A percentile compares a stretch with the other conserved stretches of the same genome.
Evolutionary conservation across 2,329 filamentous ascomycete genomes (phyloP).

Genomic region (Fusarium neocosmosporiellum): DNA sequence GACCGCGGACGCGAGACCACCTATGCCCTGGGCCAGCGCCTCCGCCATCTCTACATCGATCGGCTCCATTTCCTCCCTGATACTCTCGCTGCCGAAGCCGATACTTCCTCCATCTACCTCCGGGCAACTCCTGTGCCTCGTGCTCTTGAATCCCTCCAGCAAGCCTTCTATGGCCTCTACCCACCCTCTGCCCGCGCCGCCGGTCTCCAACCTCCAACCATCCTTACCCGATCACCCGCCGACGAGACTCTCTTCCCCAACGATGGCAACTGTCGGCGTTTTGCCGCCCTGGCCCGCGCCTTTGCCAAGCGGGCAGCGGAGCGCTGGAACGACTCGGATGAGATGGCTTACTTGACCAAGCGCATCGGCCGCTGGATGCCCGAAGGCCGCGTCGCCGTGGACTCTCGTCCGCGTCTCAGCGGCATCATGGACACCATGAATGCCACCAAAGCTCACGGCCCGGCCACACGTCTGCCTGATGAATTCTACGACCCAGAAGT

Average conservation of each 20-base stretch:
- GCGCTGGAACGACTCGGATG: constrained; percentile 79
- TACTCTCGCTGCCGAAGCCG: constrained; percentile 63
- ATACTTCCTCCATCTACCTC: constrained; percentile 73
- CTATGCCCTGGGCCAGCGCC: constrained; percentile 72
- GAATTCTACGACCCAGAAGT: constrained; percentile 88
- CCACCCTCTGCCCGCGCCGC: constrained; percentile 61
- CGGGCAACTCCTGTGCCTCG: constrained; percentile 80
- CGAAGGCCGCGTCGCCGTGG: constrained; percentile 78
- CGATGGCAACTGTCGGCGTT: constrained; percentile 77
- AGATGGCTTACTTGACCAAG: constrained; percentile 86
- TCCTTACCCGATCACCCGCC: constrained; percentile 70
- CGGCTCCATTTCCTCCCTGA: constrained; percentile 77
- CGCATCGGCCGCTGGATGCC: constrained; percentile 90
- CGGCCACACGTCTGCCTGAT: constrained; percentile 79
- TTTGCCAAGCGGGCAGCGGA: constrained; percentile 79
- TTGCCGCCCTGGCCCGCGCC: constrained; percentile 74
- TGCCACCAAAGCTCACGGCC: constrained; percentile 81
- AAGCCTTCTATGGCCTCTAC: constrained; percentile 81
- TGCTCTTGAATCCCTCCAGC: constrained; percentile 81
- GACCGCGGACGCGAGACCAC: constrained; percentile 80
- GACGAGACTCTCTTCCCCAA: constrained; percentile 88
- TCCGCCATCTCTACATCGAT: constrained; percentile 79
- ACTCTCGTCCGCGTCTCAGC: constrained; percentile 83
- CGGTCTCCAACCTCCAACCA: constrained; percentile 69
- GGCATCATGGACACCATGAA: constrained; percentile 97